phyloP scores from a whole-genome alignment of 129 eudicot species.

The Helichrysum umbraculigerum region DNA sequence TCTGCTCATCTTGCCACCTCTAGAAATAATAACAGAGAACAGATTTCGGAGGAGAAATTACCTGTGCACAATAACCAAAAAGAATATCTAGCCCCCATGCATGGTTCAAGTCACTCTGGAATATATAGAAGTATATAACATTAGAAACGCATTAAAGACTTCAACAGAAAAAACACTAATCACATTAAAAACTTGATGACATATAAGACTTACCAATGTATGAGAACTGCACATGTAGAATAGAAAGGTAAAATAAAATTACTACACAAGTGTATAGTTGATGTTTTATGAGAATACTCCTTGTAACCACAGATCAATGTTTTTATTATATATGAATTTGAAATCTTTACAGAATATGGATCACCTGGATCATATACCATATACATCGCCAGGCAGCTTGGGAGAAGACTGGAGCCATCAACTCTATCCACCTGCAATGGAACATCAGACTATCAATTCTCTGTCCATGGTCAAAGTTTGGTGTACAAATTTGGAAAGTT shows the following conservation, averaged over 20 bases:
- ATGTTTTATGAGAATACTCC: neutral
- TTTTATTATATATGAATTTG: neutral
- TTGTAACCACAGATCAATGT: neutral
- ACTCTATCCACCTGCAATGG: conserved; percentile 80
- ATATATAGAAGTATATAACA: conserved; percentile 8
- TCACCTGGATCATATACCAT: conserved; percentile 95
- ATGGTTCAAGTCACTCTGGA: conserved; percentile 88
- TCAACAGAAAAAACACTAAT: neutral
- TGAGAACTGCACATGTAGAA: neutral
- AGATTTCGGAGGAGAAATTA: conserved; percentile 24
- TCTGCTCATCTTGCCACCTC: neutral
- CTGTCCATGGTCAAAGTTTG: neutral
- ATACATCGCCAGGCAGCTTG: conserved; percentile 89
- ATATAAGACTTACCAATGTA: neutral
- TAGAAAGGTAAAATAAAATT: neutral
- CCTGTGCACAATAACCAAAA: conserved; percentile 95
- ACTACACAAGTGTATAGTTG: neutral
- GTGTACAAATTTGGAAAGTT: neutral
- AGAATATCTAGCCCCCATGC: conserved; percentile 93
- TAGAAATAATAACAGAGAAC: neutral
- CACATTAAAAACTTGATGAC: neutral
- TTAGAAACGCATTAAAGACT: conserved; percentile 12
- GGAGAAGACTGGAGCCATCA: conserved; percentile 98
- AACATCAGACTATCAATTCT: neutral
- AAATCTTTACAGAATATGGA: conserved; percentile 7